phyloP scores from a whole-genome alignment of 805 yeast species.

The Torulaspora indica region DNA sequence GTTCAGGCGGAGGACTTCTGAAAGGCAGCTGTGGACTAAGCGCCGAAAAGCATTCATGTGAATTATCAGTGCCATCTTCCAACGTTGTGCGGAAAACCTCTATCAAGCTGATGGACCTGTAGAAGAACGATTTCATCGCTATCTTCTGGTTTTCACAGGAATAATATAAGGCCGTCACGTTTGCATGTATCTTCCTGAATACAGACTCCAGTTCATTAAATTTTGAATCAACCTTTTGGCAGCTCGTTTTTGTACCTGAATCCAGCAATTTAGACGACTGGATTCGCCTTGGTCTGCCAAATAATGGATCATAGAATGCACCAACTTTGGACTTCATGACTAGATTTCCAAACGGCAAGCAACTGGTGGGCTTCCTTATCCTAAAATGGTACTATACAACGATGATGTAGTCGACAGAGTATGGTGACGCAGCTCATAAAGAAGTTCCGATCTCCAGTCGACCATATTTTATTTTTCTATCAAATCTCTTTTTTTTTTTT shows the following conservation, averaged over 20 bases:
- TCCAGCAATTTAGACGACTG: not conserved
- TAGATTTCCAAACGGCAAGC: not conserved
- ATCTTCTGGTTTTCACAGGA: conserved; percentile 15
- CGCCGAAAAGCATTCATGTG: conserved; percentile 1
- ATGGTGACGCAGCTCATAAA: not conserved
- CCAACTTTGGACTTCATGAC: not conserved
- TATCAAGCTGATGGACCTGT: conserved; percentile 10
- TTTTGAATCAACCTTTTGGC: conserved; percentile 13
- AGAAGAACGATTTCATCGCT: conserved; percentile 14
- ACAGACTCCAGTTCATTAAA: conserved; percentile 11
- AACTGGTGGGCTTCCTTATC: too few species aligned
- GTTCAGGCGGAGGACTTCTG: conserved; percentile 1
- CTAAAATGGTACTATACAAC: too few species aligned
- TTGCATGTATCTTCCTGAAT: conserved; percentile 6
- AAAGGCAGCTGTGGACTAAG: not conserved
- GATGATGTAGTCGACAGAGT: not conserved
- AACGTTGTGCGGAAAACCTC: conserved; percentile 15
- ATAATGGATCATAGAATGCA: conserved; percentile 1
- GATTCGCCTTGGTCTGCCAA: not conserved
- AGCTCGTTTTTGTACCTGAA: conserved; percentile 2
- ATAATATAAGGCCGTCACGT: conserved; percentile 11
- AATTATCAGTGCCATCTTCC: conserved; percentile 6
- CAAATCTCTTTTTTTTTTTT: conserved; percentile 5
- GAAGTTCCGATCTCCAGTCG: not conserved
- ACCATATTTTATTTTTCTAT: conserved; percentile 1